phyloP scores from a whole-genome alignment of 768 basidiomycete species.

The Mycena amicta region DNA sequence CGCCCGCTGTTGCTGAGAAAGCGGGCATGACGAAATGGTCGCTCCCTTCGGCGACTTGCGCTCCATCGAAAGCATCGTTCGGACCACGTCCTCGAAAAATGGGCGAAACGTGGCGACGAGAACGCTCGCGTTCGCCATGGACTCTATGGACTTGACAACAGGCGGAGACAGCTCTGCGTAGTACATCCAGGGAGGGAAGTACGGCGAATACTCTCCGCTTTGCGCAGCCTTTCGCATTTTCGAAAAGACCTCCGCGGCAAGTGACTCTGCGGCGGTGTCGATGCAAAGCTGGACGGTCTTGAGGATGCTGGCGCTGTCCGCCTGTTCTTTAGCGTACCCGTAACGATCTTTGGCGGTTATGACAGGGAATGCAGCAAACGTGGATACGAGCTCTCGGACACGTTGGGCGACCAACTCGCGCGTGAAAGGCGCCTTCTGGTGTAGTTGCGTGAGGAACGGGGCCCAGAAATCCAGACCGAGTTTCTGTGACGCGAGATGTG shows the following conservation, averaged over 20 bases:
- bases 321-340: not conserved
- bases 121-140: not conserved
- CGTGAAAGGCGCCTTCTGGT: not conserved
- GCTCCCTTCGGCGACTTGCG: not conserved
- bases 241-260: slow-evolving; percentile 7
- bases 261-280: not conserved
- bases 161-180: slow-evolving; percentile 10
- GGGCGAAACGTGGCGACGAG: slow-evolving; percentile 1
- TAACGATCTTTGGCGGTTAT: not conserved
- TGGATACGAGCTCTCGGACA: slow-evolving; percentile 7
- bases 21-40: slow-evolving; percentile 8
- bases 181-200: slow-evolving; percentile 17
- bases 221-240: slow-evolving; percentile 13
- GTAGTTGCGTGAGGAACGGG: not conserved
- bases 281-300: slow-evolving; percentile 17
- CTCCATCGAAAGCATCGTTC: slow-evolving; percentile 5
- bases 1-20: not conserved
- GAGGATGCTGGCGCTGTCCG: slow-evolving; percentile 1
- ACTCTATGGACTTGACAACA: not conserved
- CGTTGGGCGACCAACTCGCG: slow-evolving; percentile 1
- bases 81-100: slow-evolving; percentile 16
- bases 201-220: not conserved
- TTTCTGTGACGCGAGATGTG: not conserved
- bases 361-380: slow-evolving; percentile 11
- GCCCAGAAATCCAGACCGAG: not conserved